Evolutionary conservation across 495 filamentous ascomycete genomes (phyloP), one percentile per base, ranked within the genome.

Genomic region (Collariella sp.): DNA sequence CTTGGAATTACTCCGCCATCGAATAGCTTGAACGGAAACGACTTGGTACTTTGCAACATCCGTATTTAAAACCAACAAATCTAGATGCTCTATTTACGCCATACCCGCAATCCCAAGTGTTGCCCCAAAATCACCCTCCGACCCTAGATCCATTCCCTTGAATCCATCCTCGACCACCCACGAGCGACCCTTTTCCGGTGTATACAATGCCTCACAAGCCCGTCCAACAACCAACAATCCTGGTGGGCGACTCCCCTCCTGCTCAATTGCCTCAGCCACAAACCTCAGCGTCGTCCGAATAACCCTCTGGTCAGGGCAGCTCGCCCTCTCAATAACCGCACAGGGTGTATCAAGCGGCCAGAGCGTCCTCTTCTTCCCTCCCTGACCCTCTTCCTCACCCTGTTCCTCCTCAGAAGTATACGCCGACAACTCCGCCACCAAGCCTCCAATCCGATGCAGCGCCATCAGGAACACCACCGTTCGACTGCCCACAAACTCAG

Each of bases 401-500:
- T 65, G 60, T 24, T 44, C 23, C 26, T 72, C 71, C 36, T 65
- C 63, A 3, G 61, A 65, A 16, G 66, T 52, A n/a, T 60, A 54
- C 33, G 46, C 55, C 13, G 82, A 86, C 51, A 91, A 67, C 51
- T 83, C 80, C 3, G 73, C 74, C 2, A 96, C 77, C 0, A 98
- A 71, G 5, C 79, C 82, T 15, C 65, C 76, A 1, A 98, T 79
- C 15, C 93, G 80, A 72, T 98, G 93, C 54, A 98, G 71, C 29
- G 89, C 87, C 93, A 98, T 98, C 24, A 98, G 69, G 52, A 96
- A 96, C n/a, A 98, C 85, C 5, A 90, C 87, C 0, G 93, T 98
- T 54, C 89, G 78, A 3, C 79, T 85, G 0, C 70, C 66, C 2
- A 91, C 81, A 63, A 82, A 96, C 57, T 84, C 82, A 0, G 93